Base-by-base conservation (phyloP, 495 filamentous ascomycete species). In the Penicillium arizonense region DNA sequence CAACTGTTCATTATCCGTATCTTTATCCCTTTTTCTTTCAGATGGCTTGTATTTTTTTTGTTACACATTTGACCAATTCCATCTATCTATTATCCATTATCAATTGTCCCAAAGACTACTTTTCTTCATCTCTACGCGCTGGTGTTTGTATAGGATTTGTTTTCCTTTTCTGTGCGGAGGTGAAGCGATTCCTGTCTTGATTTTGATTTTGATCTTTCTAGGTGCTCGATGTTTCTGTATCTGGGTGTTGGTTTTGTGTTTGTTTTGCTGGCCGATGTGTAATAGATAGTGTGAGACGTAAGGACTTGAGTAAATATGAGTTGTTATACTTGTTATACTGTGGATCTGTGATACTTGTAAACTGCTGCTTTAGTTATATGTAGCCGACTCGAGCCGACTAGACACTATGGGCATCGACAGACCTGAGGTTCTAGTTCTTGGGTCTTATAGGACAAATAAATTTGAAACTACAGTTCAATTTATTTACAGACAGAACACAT, bases 121-220 rank as follows among this genome's bases (percentile, higher is more conserved):
- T 47, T 10, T 44, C 33, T 26, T 28, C 21, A 32, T 55, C 48
- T 46, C 32, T 47, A 26, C 30, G 7, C 36, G 21, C 52, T 54
- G 37, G 44, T 56, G 53, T 51, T 30, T 63, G 60, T 60, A 63
- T 47, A 63, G 57, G 53, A 44, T 36, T 41, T 18, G 18, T 18
- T 18, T 54, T 26, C 7, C 45, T 32, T 50, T 30, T 38, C 24
- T 37, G 49, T 50, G 47, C 52, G 33, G 58, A 16, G 53, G 50
- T 46, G 53, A 50, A 64, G 47, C 52, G 57, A 63, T 51, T 57
- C 16, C 21, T 39, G 20, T 41, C 14, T 23, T 41, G 4, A 10
- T 35, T 12, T 30, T 32, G 13, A 20, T 23, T 43, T 2, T 21
- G 18, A 11, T 43, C 40, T 43, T 24, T 24, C 16, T 3, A 21